Conservation (phyloP, 768 basidiomycete species). For the Lentinula sp. region DNA sequence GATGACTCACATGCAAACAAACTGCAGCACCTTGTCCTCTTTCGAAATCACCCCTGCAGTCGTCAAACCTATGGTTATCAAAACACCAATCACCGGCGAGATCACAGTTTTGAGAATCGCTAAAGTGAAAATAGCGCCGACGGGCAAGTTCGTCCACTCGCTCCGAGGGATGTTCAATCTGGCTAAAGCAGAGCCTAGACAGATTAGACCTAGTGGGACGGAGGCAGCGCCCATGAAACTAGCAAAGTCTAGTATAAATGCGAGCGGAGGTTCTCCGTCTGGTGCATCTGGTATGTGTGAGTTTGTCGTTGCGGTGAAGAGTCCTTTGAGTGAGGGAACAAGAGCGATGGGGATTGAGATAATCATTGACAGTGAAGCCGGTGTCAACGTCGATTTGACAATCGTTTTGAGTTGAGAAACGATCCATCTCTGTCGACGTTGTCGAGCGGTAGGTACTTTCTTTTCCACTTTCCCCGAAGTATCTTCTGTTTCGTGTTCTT, state of each 20-base stretch:
- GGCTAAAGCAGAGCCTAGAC: constrained; percentile 58
- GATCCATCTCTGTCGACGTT: background rate
- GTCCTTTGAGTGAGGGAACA: constrained; percentile 49
- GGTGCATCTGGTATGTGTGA: constrained; percentile 45
- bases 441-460: background rate
- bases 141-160: constrained; percentile 38
- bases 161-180: constrained; percentile 44
- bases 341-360: constrained; percentile 50
- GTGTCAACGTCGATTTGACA: constrained; percentile 33
- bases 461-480: background rate
- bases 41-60: constrained; percentile 36
- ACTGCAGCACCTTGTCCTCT: constrained; percentile 53
- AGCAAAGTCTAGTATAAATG: constrained; percentile 50
- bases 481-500: background rate
- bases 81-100: constrained; percentile 55
- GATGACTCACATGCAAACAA: constrained; percentile 59
- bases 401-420: constrained; percentile 14
- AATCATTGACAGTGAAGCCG: constrained; percentile 49
- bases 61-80: constrained; percentile 48
- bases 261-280: constrained; percentile 62
- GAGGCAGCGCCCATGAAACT: constrained; percentile 57
- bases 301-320: constrained; percentile 46
- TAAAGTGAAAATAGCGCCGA: constrained; percentile 47
- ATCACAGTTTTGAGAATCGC: constrained; percentile 51
- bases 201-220: constrained; percentile 58